Evolutionary conservation across 495 filamentous ascomycete species (phyloP).

Genomic region (Mycothermus thermophilus): DNA sequence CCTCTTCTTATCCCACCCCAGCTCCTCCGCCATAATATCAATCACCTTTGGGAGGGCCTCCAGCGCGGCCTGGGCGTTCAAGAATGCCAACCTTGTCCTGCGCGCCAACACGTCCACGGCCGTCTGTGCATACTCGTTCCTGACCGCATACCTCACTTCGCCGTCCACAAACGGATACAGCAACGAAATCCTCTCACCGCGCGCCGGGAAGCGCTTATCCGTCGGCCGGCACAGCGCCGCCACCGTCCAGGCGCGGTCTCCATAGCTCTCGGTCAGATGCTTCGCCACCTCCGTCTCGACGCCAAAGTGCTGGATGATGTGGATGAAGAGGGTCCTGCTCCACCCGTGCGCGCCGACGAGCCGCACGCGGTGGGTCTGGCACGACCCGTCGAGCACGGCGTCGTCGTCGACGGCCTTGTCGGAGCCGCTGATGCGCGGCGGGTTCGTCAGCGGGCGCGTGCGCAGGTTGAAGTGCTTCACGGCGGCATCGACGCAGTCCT

Average conservation of each 20-base stretch:
- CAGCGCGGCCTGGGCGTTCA: constrained; percentile 90
- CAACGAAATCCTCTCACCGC: constrained; percentile 65
- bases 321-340: constrained; percentile 94
- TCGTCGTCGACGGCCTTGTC: constrained; percentile 61
- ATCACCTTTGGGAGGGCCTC: constrained; percentile 82
- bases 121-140: constrained; percentile 90
- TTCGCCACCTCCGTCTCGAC: constrained; percentile 90
- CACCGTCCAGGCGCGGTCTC: constrained; percentile 92
- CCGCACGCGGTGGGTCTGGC: constrained; percentile 83
- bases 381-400: constrained; percentile 64
- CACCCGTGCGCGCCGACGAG: constrained; percentile 89
- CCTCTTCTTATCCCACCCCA: constrained; percentile 63
- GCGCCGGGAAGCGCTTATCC: constrained; percentile 70
- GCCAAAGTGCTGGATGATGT: constrained; percentile 93
- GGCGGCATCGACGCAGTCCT: constrained; percentile 89
- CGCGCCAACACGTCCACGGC: constrained; percentile 83
- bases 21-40: constrained; percentile 83
- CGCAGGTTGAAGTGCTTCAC: constrained; percentile 63
- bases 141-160: constrained; percentile 79
- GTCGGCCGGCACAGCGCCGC: constrained; percentile 74
- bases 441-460: constrained; percentile 40
- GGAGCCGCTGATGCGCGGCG: constrained; percentile 66
- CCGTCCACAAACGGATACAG: constrained; percentile 96
- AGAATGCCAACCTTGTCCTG: constrained; percentile 75
- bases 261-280: constrained; percentile 80